Evolutionary conservation across 768 basidiomycete genomes (phyloP), one percentile per base, ranked within the genome.

Genomic region (Mycena chlorophos): DNA sequence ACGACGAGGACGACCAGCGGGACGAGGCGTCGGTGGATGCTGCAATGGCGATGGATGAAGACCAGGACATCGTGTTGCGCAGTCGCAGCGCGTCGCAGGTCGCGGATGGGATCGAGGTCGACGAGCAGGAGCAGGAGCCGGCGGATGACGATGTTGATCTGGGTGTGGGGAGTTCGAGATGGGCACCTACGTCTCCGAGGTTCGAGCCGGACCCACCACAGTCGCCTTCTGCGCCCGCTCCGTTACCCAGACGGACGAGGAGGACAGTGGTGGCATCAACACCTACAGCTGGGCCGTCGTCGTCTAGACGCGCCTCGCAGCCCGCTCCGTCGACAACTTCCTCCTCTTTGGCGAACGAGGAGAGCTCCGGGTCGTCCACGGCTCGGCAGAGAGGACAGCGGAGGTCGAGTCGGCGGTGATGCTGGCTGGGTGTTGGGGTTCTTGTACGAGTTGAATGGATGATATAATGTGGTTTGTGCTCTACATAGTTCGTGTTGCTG

Each of bases 11-110:
- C 8, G 78, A 78, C 6, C 71, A 68, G 52, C 78, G 79, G 61
- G 84, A 84, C 52, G 79, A 84, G 61, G 79, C 73, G 12, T 85
- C 87, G 65, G 73, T 75, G 0, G 88, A 88, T 65, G 86, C 84
- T 25, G 31, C 31, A 17, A 46, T 46, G 45, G 45, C 20, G 12
- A 46, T 46, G 45, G 45, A 46, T 25, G 14, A 46, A 5, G 88
- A 90, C 59, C 85, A 89, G 68, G 87, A 84, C 62, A 68, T 83
- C 55, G 72, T 71, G 5, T 67, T 20, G 40, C 40, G 29, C 57
- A 67, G 26, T 68, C 67, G 19, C 63, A 66, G 23, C 63, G 52
- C 25, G 64, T 48, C 60, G 65, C 51, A 42, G 48, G 51, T 29
- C 52, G 55, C 12, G 40, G 40, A 43, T 16, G 22, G 10, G 10